phyloP scores from a whole-genome alignment of 2,329 filamentous ascomycete species.

The Verticillium isaacii region DNA sequence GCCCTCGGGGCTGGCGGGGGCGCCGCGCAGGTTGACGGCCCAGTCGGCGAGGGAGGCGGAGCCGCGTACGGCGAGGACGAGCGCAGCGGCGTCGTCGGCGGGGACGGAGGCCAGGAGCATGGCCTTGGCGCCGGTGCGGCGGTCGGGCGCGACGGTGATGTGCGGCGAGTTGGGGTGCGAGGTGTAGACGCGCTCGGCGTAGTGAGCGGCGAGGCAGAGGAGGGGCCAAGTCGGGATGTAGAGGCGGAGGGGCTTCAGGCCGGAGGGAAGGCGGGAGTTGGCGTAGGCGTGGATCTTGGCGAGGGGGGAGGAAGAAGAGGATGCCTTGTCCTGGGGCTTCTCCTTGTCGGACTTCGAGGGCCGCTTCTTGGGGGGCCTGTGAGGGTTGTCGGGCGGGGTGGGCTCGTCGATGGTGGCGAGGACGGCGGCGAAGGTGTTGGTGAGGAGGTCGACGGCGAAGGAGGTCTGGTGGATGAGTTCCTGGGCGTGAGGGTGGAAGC shows the following conservation, averaged over 20 bases:
- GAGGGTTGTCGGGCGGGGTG: slow-evolving; percentile 5
- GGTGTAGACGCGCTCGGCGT: slow-evolving; percentile 70
- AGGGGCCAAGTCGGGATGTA: slow-evolving; percentile 74
- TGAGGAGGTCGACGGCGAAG: neutral
- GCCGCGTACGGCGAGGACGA: slow-evolving; percentile 81
- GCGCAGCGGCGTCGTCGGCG: slow-evolving; percentile 70
- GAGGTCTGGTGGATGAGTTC: neutral
- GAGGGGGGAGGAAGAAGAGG: slow-evolving; percentile 43
- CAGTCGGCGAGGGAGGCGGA: slow-evolving; percentile 80
- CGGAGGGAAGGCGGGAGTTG: slow-evolving; percentile 67
- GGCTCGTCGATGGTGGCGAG: slow-evolving; percentile 2
- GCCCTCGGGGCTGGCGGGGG: slow-evolving; percentile 57
- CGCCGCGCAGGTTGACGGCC: slow-evolving; percentile 74
- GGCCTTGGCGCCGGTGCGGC: slow-evolving; percentile 71
- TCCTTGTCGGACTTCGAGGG: slow-evolving; percentile 1
- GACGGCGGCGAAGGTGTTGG: neutral
- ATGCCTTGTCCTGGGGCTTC: neutral
- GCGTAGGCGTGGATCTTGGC: slow-evolving; percentile 74
- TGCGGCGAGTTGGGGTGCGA: slow-evolving; percentile 57
- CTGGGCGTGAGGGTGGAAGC: neutral
- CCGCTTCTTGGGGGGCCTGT: slow-evolving; percentile 2
- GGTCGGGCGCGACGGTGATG: slow-evolving; percentile 65
- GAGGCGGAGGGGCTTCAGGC: slow-evolving; percentile 63
- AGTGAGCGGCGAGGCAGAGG: slow-evolving; percentile 72
- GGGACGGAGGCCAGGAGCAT: slow-evolving; percentile 81